Evolutionary conservation across 2,329 filamentous ascomycete species (phyloP).

Genomic region (Trichoderma sp.): DNA sequence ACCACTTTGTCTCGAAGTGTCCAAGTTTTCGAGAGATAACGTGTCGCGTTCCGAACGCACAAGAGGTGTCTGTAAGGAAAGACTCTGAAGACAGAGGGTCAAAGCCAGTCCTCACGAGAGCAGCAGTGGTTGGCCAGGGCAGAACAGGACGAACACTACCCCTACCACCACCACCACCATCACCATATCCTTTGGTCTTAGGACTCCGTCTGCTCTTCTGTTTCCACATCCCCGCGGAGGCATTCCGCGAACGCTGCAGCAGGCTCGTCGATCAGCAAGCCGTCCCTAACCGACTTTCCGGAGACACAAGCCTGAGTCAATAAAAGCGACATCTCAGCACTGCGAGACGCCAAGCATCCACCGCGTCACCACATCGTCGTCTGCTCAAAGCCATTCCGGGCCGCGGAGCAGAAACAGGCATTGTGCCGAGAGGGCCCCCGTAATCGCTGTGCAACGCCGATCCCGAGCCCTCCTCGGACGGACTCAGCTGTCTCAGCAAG

Average conservation of each 20-base stretch:
- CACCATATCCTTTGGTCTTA: no score
- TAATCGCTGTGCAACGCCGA: slow-evolving; percentile 18
- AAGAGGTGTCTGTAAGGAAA: not conserved
- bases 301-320: slow-evolving; percentile 8
- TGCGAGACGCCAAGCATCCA: slow-evolving; percentile 1
- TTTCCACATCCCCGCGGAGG: not conserved
- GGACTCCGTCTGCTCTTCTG: not conserved
- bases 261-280: not conserved
- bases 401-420: slow-evolving; percentile 25
- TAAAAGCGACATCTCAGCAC: slow-evolving; percentile 16
- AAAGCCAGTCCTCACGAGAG: not conserved
- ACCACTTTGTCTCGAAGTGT: not conserved
- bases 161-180: no score
- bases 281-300: not conserved
- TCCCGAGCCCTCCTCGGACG: slow-evolving; percentile 27
- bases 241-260: not conserved
- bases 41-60: not conserved
- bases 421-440: slow-evolving; percentile 34
- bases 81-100: not conserved
- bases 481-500: slow-evolving; percentile 5
- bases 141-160: not conserved
- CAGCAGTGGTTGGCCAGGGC: not conserved
- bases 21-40: not conserved
- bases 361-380: slow-evolving; percentile 3
- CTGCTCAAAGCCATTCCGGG: not conserved